Evolutionary conservation across 2,329 filamentous ascomycete genomes (phyloP), one percentile per base, ranked within the genome.

Genomic region (Arthroderma sp.): DNA sequence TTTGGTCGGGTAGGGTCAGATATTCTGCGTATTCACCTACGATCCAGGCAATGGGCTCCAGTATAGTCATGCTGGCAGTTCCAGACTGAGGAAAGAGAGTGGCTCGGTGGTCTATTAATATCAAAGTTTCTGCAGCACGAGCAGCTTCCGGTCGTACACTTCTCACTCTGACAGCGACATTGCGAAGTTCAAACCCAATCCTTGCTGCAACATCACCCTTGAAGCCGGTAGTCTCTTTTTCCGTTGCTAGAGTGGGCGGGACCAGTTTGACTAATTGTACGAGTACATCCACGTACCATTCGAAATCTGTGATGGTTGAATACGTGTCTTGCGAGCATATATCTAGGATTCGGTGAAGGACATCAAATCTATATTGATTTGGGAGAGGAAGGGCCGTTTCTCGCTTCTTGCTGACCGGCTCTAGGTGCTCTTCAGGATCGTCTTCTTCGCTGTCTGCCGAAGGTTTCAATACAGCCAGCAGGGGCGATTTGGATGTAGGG

Each of bases 291-390:
- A 96, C 83, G 61, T 96, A 96, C 91, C 91, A 98, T 53, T 95
- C 89, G 61, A 98, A 98, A 59, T 98, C 89, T 43, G 74, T 69
- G 40, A 98, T 72, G 57, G 87, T 85, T 34, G 76, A 75, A 61
- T 96, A 98, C 49, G 87, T 94, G 52, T 88, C 83, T 51, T 80
- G 79, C 6, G 86, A 85, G 61, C 89, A 96, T 78, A 98, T 94
- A 49, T 81, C 78, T 7, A 96, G 62, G 48, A 96, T 86, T 47
- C 84, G 77, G 46, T 75, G 74, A 43, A 96, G 85, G 15, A 95
- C 85, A 54, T 85, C 85, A 33, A 80, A 69, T 42, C 81, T 81
- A 61, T 96, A 98, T 51, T 94, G 85, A 49, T 88, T 81, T 0
- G 91, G 87, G 5, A 96, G 69, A 6, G 80, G 77, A 4, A 78